phyloP scores from a whole-genome alignment of 1,284 basidiomycete genomes.

The Anthracocystis setariae region DNA sequence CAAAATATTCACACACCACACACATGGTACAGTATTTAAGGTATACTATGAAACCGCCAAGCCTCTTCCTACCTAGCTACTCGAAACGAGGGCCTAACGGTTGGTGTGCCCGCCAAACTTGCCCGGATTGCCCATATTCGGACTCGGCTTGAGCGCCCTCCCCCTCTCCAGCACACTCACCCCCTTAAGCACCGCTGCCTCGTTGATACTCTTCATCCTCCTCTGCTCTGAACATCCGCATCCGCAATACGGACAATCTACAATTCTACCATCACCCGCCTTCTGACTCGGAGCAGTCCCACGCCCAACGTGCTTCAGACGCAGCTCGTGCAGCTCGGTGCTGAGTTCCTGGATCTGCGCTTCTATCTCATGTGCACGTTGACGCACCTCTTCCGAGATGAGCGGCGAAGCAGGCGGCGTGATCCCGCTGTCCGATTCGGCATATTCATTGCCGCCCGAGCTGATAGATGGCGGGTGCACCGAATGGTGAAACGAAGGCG shows the following conservation, averaged over 20 bases:
- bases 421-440: conserved; percentile 2
- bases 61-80: no score
- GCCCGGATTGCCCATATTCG: conserved; percentile 43
- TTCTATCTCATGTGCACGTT: conserved; percentile 48
- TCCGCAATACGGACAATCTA: conserved; percentile 43
- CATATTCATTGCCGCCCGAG: conserved; percentile 1
- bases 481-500: conserved; percentile 43
- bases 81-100: conserved; percentile 12
- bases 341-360: conserved; percentile 44
- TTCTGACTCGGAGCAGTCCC: conserved; percentile 23
- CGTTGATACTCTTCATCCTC: conserved; percentile 53
- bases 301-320: conserved; percentile 35
- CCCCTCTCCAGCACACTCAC: conserved; percentile 54
- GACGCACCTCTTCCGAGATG: conserved; percentile 39
- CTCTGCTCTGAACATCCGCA: conserved; percentile 55
- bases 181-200: conserved; percentile 54
- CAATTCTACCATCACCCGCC: conserved; percentile 5
- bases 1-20: no score
- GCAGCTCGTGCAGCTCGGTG: conserved; percentile 44
- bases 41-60: not conserved
- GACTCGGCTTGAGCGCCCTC: conserved; percentile 45
- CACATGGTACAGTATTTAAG: no score
- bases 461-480: conserved; percentile 4
- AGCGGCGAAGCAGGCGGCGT: conserved; percentile 22
- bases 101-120: conserved; percentile 55